Base-by-base conservation (phyloP, 305 asterid genomes). In the Petunia hybrid region DNA sequence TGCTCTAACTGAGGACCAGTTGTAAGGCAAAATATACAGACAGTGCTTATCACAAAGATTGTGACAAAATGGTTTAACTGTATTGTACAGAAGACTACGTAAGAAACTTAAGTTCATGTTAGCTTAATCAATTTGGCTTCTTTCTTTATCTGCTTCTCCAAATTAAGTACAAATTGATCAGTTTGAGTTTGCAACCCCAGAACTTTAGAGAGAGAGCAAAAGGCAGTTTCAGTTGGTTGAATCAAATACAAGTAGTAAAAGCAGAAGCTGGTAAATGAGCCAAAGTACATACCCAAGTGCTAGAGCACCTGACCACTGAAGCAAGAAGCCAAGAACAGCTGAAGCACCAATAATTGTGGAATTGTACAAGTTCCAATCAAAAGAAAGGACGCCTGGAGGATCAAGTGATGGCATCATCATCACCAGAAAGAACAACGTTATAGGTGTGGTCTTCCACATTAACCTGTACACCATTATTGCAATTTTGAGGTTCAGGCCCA, bases 401-500 rank as follows among this genome's bases (percentile, higher is more conserved):
- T 96, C 99, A 42, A 96, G 92, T 5, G 85, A 91, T 31, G 97
- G 98, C 98, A 96, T 96, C 89, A 96, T 81, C 91, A 85, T 86
- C 85, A 96, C 89, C 84, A 96, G 86, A 87, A 96, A 94, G 90
- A 96, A 92, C 91, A 96, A 82, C 4, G 99, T 96, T 85, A 94
- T 85, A 13, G 98, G 98, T 2, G 99, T 96, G 4, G 99, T 96
- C 84, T 96, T 96, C 99, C 99, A 96, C 99, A 96, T 96, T 80
- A 96, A 85, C 92, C 99, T 96, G 92, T 84, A 43, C 31, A 79
- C 51, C 55, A 76, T 55, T 60, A 73, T 48, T 73, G 45, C 35
- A 71, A 71, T 3, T 48, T 71, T 57, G 46, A 57, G 73, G 43
- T 71, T 31, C 4, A 42, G 63, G 9, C 10, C 45, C 3, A 53